phyloP scores from a whole-genome alignment of 2,329 filamentous ascomycete species.

The Colletotrichum sp. region DNA sequence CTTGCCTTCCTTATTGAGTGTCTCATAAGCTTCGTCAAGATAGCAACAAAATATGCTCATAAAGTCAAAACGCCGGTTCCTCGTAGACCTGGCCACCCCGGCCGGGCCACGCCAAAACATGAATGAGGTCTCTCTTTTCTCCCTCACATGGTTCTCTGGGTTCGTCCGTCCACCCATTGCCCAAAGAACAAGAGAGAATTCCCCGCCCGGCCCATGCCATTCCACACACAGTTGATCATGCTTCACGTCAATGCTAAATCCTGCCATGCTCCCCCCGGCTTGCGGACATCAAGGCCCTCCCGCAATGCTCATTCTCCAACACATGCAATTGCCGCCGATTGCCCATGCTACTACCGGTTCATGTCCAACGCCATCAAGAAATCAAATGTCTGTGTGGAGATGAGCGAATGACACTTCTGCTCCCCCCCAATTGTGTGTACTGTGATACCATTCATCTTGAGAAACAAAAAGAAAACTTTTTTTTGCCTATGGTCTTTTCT shows the following conservation, averaged over 20 bases:
- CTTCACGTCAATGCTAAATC: slow-evolving; percentile 11
- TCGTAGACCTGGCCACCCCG: background rate
- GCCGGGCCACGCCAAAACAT: background rate
- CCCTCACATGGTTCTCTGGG: background rate
- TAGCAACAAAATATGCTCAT: background rate
- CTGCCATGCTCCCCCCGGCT: background rate
- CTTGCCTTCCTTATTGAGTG: background rate
- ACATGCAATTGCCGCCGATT: background rate
- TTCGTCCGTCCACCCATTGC: background rate
- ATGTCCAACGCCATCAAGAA: background rate
- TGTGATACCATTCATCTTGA: background rate
- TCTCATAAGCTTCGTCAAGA: background rate
- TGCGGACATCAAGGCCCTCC: background rate
- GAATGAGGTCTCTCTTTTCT: background rate
- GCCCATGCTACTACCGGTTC: background rate
- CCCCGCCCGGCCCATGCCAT: slow-evolving; percentile 2
- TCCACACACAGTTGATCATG: background rate
- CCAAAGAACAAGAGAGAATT: background rate
- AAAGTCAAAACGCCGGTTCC: background rate
- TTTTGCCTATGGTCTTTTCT: slow-evolving; percentile 23
- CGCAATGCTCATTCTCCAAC: background rate
- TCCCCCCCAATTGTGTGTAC: background rate
- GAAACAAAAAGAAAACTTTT: slow-evolving; percentile 13
- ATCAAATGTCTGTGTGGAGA: background rate
- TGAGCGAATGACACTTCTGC: background rate